A percentile compares a stretch with the other conserved stretches of the same genome.
phyloP scores from a whole-genome alignment of 352 stramenopile genomes.

The Globisporangium nunn region DNA sequence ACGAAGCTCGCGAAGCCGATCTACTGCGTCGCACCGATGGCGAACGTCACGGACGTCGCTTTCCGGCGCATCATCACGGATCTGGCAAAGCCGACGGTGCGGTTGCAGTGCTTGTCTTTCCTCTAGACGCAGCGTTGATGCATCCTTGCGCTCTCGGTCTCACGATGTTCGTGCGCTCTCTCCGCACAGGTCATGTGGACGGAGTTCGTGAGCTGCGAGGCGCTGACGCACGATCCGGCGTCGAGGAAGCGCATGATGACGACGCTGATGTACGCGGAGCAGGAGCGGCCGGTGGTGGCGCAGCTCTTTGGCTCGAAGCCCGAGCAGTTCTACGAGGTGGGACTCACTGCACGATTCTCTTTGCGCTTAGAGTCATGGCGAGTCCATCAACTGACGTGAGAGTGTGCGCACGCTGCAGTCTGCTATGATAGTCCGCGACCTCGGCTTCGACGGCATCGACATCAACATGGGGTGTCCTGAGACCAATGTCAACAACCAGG shows the following conservation, averaged over 20 bases:
- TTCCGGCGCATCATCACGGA: constrained; percentile 71
- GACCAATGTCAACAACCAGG: constrained; percentile 73
- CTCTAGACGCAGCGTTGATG: background rate
- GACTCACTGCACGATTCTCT: background rate
- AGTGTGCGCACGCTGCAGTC: constrained; percentile 16
- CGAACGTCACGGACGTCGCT: constrained; percentile 73
- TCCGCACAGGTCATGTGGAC: constrained; percentile 63
- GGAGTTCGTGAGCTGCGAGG: constrained; percentile 84
- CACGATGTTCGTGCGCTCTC: background rate
- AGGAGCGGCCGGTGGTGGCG: constrained; percentile 67
- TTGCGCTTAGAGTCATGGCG: background rate
- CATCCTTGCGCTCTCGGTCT: background rate
- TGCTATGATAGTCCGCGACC: constrained; percentile 62
- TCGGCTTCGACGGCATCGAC: constrained; percentile 82
- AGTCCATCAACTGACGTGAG: background rate
- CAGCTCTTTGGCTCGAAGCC: constrained; percentile 86
- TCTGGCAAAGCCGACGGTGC: constrained; percentile 63
- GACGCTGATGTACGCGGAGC: constrained; percentile 61
- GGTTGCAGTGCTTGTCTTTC: background rate
- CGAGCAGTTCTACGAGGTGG: constrained; percentile 78
- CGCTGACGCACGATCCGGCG: constrained; percentile 48
- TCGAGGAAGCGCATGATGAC: constrained; percentile 73
- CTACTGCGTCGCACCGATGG: constrained; percentile 80
- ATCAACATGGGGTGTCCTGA: constrained; percentile 86
- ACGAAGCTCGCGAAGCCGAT: constrained; percentile 49